These are phyloP conservation scores for Ilyonectria mors-panacis DNA, from an alignment of 2,329 filamentous ascomycete species.

Conservation along the genomic window DNA sequence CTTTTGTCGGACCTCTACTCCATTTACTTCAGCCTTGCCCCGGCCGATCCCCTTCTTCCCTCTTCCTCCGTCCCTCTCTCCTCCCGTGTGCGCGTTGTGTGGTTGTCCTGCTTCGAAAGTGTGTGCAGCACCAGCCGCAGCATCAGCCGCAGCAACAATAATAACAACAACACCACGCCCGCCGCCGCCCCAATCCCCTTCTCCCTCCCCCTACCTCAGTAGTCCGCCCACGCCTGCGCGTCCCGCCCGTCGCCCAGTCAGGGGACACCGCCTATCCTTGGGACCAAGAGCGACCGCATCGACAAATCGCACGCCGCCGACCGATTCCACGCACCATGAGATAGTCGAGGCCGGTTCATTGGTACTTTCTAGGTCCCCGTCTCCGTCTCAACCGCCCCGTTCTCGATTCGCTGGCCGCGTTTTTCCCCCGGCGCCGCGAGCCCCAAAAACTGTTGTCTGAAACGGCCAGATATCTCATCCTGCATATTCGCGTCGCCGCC, in stretches of 20 bases:
- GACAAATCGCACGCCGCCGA: conserved; percentile 52
- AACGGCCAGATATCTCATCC: conserved; percentile 49
- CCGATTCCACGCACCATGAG: conserved; percentile 59
- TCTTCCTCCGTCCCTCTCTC: conserved; percentile 25
- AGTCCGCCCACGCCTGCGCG: conserved; percentile 38
- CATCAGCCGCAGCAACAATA: conserved; percentile 43
- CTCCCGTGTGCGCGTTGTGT: conserved; percentile 35
- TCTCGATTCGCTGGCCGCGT: conserved; percentile 44
- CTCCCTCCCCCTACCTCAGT: conserved; percentile 44
- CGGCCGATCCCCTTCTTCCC: conserved; percentile 31
- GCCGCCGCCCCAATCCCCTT: conserved; percentile 41
- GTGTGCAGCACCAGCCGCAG: conserved; percentile 46
- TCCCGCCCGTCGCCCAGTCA: conserved; percentile 43
- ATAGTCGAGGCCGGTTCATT: conserved; percentile 57
- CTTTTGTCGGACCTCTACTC: conserved; percentile 32
- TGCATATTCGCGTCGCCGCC: conserved; percentile 47
- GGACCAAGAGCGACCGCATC: conserved; percentile 48
- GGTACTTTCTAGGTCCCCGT: conserved; percentile 49
- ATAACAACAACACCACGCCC: conserved; percentile 38
- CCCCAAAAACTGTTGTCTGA: conserved; percentile 42
- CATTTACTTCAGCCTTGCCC: conserved; percentile 34
- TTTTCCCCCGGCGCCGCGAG: conserved; percentile 41
- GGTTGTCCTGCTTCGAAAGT: conserved; percentile 36
- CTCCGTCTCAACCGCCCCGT: conserved; percentile 29
- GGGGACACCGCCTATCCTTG: conserved; percentile 42